These are phyloP conservation scores for Chaetomium cochliodes DNA, from an alignment of 495 filamentous ascomycete genomes.

Conservation along the genomic window DNA sequence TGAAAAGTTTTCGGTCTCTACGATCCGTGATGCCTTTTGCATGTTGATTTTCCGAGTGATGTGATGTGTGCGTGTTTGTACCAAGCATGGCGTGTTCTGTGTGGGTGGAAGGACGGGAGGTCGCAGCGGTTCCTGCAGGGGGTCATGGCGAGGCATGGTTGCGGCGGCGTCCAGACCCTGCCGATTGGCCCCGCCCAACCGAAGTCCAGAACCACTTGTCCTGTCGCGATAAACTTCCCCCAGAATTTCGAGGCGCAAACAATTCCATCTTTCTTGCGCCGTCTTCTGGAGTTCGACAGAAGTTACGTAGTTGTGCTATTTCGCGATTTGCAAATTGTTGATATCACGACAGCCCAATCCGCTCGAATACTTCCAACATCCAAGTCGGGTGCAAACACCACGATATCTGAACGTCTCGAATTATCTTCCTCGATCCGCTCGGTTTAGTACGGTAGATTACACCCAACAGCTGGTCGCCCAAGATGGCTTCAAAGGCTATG, in stretches of 20 bases:
- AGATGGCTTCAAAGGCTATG: constrained; percentile 61
- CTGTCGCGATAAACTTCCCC: constrained; percentile 4
- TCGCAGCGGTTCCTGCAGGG: constrained; percentile 16
- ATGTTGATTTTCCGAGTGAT: neutral
- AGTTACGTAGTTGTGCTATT: neutral
- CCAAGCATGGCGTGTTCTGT: neutral
- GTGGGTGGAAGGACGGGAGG: neutral
- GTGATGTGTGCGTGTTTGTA: neutral
- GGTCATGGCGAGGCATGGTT: constrained; percentile 8
- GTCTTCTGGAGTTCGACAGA: no score
- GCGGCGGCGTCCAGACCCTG: constrained; percentile 3
- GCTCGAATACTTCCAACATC: neutral
- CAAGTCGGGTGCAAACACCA: constrained; percentile 1
- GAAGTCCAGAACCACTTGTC: constrained; percentile 13
- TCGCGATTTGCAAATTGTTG: neutral
- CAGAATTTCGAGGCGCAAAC: neutral
- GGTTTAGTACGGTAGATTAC: constrained; percentile 19
- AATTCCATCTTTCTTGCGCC: neutral
- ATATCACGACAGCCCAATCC: neutral
- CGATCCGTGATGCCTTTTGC: neutral
- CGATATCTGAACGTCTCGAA: neutral
- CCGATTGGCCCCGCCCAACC: constrained; percentile 17
- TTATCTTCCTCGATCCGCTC: neutral
- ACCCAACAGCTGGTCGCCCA: constrained; percentile 18
- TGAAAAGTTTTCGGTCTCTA: constrained; percentile 34